phyloP scores from a whole-genome alignment of 1,284 basidiomycete species.

The Sparassis latifolia region DNA sequence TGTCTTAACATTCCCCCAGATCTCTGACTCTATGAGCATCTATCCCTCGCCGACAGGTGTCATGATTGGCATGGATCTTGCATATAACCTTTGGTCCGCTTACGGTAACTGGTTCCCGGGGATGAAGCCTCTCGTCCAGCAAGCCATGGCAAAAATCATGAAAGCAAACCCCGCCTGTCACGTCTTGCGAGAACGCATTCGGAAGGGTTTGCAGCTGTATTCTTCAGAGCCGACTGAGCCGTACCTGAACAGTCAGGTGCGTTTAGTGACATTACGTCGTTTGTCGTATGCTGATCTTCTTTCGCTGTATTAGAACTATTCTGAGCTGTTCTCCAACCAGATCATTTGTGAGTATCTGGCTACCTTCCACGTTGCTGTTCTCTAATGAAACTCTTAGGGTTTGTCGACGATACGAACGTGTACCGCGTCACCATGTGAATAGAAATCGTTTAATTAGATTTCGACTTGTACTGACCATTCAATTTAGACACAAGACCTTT shows the following conservation, averaged over 20 bases:
- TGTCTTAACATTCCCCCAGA: constrained; percentile 30
- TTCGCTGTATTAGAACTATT: constrained; percentile 66
- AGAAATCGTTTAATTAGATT: background rate
- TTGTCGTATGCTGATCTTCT: background rate
- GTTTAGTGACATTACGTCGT: constrained; percentile 16
- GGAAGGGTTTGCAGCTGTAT: constrained; percentile 97
- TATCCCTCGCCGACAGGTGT: constrained; percentile 98
- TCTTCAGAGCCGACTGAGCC: constrained; percentile 99
- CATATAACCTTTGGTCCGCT: constrained; percentile 98
- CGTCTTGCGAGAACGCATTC: constrained; percentile 95
- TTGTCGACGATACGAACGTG: constrained; percentile 99
- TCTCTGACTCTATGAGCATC: constrained; percentile 94
- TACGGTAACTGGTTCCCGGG: constrained; percentile 99
- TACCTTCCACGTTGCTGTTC: background rate
- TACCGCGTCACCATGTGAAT: constrained; percentile 95
- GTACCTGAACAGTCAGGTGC: constrained; percentile 87
- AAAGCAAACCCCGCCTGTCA: constrained; percentile 98
- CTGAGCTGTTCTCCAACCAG: constrained; percentile 98
- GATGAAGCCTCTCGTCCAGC: constrained; percentile 95
- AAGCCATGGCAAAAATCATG: constrained; percentile 99
- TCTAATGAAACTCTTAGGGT: constrained; percentile 47
- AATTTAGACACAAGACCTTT: constrained; percentile 87
- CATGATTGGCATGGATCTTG: constrained; percentile 97
- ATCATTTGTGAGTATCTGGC: constrained; percentile 74
- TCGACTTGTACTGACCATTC: background rate